Percentiles rank a stretch among this genome's conserved stretches.
Evolutionary conservation across 2,329 filamentous ascomycete genomes (phyloP).

Genomic region (Alternaria conjuncta): DNA sequence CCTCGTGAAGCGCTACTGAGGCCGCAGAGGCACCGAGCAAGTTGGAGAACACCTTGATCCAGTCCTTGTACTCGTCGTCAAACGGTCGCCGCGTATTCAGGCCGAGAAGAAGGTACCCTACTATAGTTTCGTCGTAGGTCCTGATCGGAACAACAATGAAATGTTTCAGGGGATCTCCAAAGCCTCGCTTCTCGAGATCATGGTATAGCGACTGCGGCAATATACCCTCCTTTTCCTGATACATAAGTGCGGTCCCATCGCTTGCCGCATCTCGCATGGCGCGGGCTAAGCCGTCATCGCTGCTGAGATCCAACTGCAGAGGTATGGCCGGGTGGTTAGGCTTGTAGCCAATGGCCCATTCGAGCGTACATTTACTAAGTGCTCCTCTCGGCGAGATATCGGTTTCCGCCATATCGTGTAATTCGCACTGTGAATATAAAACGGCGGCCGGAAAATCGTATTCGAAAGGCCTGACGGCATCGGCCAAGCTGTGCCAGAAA

Average conservation of each 20-base stretch:
- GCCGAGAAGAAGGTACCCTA: conserved; percentile 11
- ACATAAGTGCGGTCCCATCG: background rate
- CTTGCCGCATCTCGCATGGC: conserved; percentile 1
- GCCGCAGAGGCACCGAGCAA: conserved; percentile 22
- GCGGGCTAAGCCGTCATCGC: conserved; percentile 2
- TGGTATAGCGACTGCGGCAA: conserved; percentile 10
- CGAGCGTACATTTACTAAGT: background rate
- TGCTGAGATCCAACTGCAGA: conserved; percentile 1
- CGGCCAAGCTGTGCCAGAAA: conserved; percentile 12
- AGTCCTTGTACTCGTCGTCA: conserved; percentile 23
- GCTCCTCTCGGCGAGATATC: background rate
- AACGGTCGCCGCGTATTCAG: conserved; percentile 26
- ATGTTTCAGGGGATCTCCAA: conserved; percentile 12
- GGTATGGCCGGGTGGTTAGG: conserved; percentile 10
- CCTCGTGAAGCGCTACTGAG: conserved; percentile 22
- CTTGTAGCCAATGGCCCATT: conserved; percentile 14
- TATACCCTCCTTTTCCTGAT: conserved; percentile 1
- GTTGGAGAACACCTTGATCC: conserved; percentile 21
- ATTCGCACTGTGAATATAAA: conserved; percentile 10
- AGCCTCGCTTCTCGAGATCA: conserved; percentile 14
- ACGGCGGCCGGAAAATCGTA: conserved; percentile 19
- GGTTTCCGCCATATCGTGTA: background rate
- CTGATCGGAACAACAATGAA: conserved; percentile 14
- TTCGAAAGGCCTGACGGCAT: conserved; percentile 12
- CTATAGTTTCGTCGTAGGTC: conserved; percentile 6